Evolutionary conservation across 2,329 filamentous ascomycete genomes (phyloP), one percentile per base, ranked within the genome.

Genomic region (Fusarium euwallaceae): DNA sequence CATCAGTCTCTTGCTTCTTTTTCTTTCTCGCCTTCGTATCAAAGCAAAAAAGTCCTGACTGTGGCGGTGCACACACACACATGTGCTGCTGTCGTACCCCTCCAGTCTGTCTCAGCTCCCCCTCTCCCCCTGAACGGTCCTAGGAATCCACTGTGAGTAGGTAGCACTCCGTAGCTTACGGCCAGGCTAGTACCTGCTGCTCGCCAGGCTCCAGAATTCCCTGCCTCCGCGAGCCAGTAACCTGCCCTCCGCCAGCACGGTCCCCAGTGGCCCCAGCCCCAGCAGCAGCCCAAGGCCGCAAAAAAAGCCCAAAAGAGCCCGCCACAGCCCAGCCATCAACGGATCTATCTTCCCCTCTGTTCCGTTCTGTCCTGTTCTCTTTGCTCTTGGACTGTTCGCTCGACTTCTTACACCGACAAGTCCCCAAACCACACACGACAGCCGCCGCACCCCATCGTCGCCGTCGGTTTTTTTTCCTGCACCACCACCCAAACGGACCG

Each of bases 361-460:
- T 37, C 22, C 73, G 69, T 53, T 27, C 76, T 71, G 62, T 48
- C 43, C 48, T 51, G 43, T 48, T 67, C 69, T 73, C 66, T 20
- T 34, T 34, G 32, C 65, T 63, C 61, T 62, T 78, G 67, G 73
- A 41, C 32, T 34, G 32, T 16, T 69, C 76, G 32, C 36, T 69
- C 76, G 72, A 75, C 73, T 70, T 78, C 73, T 73, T 76, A 80
- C 78, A 80, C 78, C 78, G 78, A 80, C 78, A 80, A 78, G 73
- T 79, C 48, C 48, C 45, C 74, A 76, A 76, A 77, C 78, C 75
- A 76, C 66, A 76, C 66, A 72, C 72, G 71, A 77, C 77, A 66
- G 75, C 70, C 67, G 48, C 48, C 69, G 58, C 72, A 75, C 67
- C 67, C 69, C 69, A 74, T 75, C 75, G 63, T 71, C 73, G 75